These are phyloP conservation scores for Asterochloris sp. DNA, from an alignment of 139 green algal genomes.

Conservation along the genomic window DNA sequence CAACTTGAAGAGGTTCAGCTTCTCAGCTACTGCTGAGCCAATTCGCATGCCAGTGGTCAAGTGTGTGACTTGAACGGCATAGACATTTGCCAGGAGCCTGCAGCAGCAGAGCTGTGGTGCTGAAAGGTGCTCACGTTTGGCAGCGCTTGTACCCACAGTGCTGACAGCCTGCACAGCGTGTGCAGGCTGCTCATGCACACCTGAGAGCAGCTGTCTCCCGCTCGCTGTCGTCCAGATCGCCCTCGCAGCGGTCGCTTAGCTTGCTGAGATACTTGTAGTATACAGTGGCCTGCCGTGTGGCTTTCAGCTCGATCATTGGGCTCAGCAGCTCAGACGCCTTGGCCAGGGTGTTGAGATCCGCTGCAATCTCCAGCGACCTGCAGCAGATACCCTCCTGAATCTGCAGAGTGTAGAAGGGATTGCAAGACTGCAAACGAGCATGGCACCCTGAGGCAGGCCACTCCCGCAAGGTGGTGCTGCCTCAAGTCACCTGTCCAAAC, in stretches of 20 bases:
- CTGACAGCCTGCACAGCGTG: neutral
- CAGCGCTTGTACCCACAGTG: no score
- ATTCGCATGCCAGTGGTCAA: constrained; percentile 29
- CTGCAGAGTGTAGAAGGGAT: neutral
- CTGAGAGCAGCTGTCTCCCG: constrained; percentile 4
- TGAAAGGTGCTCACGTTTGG: neutral
- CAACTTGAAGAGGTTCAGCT: constrained; percentile 17
- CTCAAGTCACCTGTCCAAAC: constrained; percentile 12
- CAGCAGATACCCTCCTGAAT: neutral
- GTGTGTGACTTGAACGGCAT: constrained; percentile 23
- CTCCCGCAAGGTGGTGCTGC: neutral
- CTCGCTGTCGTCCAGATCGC: neutral
- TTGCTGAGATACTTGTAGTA: constrained; percentile 5
- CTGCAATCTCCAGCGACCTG: constrained; percentile 22
- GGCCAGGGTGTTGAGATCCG: constrained; percentile 16
- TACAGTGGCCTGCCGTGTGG: neutral
- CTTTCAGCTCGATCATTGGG: neutral
- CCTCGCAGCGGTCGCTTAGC: neutral
- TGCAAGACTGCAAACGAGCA: neutral
- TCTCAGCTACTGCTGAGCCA: constrained; percentile 27
- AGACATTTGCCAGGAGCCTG: constrained; percentile 24
- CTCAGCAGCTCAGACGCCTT: neutral
- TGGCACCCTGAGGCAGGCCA: neutral
- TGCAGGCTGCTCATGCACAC: neutral
- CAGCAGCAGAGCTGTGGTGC: neutral